Evolutionary conservation across 345 rosid genomes (phyloP), one percentile per base, ranked within the genome.

Genomic region (Murraya koenigii): DNA sequence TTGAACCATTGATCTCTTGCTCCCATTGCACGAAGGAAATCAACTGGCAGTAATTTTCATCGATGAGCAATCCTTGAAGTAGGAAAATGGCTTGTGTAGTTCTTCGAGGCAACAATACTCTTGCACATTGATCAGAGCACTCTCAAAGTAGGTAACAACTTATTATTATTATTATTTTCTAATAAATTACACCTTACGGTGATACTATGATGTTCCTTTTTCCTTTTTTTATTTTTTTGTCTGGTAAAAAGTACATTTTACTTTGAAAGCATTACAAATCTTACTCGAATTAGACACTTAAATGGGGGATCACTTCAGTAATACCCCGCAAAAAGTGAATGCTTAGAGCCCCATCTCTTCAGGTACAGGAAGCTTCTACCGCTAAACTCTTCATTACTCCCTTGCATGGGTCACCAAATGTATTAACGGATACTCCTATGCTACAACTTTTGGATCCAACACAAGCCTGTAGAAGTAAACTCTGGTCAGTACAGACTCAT

Each of bases 351-450:
- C 44, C 47, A 80, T 66, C 76, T 84, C 55, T 60, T 87, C 72
- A 91, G 60, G 89, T 71, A 85, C 98, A 95, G 25, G 91, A 88
- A 77, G 91, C 99, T 87, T 93, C 98, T 14, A 92, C 93, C 36
- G 99, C 98, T 87, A 95, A 83, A 85, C 96, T 93, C 87, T 91
- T 95, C 8, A 52, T 59, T n/a, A 85, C 86, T 62, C 94, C 94
- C 58, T 71, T 80, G 78, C 98, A 95, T 36, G 96, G 96, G n/a
- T 95, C 90, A 8, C 99, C 98, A 4, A 93, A 92, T n/a, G 86
- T 83, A 63, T 72, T 69, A 36, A 59, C 80, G 2, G 97, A 90
- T 17, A 91, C 97, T 77, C 76, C 85, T n/a, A 95, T 70, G 39
- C 78, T 91, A 75, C 99, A 95, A 69, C 92, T 90, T 84, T 85